Percentiles rank a stretch among this genome's conserved stretches.
phyloP scores from a whole-genome alignment of 2,329 filamentous ascomycete species.

The Pseudocercospora eumusae region DNA sequence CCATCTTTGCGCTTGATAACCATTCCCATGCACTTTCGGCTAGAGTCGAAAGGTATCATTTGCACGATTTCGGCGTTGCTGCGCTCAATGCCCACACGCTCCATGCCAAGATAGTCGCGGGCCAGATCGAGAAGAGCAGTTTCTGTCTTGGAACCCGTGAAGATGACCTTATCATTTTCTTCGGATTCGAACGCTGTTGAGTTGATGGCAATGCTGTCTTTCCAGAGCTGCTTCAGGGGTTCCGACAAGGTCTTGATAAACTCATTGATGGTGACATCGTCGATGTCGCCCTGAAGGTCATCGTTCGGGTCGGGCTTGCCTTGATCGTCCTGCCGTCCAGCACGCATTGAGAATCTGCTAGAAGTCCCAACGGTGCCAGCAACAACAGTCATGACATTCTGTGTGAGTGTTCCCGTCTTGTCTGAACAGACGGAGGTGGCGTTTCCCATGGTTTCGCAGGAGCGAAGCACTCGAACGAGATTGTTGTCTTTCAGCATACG shows the following conservation, averaged over 20 bases:
- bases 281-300: conserved; percentile 42
- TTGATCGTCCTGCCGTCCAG: conserved; percentile 30
- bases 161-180: conserved; percentile 59
- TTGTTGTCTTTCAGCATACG: conserved; percentile 71
- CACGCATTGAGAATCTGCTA: conserved; percentile 56
- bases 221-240: conserved; percentile 58
- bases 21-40: conserved; percentile 69
- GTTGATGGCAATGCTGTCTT: conserved; percentile 67
- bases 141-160: conserved; percentile 76
- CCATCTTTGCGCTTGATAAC: conserved; percentile 57
- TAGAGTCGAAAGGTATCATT: conserved; percentile 63
- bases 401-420: conserved; percentile 73
- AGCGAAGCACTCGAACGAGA: conserved; percentile 65
- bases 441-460: conserved; percentile 72
- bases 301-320: conserved; percentile 30
- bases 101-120: conserved; percentile 65
- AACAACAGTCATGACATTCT: conserved; percentile 76
- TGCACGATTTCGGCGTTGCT: conserved; percentile 62
- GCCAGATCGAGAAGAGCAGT: conserved; percentile 72
- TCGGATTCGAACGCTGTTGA: conserved; percentile 70
- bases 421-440: conserved; percentile 77
- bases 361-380: conserved; percentile 66
- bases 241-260: conserved; percentile 56
- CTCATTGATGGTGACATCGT: conserved; percentile 55
- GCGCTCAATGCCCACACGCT: conserved; percentile 61